phyloP scores from a whole-genome alignment of 2,329 filamentous ascomycete species.

The Fusarium continuum region DNA sequence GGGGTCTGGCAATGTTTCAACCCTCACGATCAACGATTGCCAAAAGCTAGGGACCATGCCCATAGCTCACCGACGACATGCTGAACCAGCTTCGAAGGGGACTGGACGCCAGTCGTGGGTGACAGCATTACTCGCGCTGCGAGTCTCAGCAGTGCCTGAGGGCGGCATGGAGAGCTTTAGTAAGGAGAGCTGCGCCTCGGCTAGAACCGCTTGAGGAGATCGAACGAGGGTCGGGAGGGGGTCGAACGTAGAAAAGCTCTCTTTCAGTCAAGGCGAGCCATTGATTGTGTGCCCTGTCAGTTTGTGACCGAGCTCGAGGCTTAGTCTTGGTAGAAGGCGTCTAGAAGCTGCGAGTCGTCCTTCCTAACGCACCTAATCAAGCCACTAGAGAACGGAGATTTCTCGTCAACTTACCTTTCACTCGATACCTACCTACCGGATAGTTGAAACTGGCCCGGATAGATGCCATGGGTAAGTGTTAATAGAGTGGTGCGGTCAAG shows the following conservation, averaged over 20 bases:
- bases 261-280: not conserved
- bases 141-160: not conserved
- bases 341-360: not conserved
- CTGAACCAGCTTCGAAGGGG: not conserved
- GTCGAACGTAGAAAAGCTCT: not conserved
- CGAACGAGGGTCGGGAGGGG: not conserved
- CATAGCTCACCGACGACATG: not conserved
- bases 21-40: not conserved
- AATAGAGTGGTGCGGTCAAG: not conserved
- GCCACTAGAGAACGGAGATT: not conserved
- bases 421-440: not conserved
- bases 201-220: not conserved
- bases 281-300: not conserved
- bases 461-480: not conserved
- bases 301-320: not conserved
- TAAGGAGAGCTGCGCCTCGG: not conserved
- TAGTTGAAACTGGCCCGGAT: not conserved
- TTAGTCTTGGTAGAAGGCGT: not conserved
- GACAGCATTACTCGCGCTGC: not conserved
- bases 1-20: constrained; percentile 5
- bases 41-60: not conserved
- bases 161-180: not conserved
- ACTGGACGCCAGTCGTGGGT: not conserved
- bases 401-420: not conserved
- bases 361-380: not conserved